phyloP scores from a whole-genome alignment of 441 rosid genomes.

The Gossypium aridum region DNA sequence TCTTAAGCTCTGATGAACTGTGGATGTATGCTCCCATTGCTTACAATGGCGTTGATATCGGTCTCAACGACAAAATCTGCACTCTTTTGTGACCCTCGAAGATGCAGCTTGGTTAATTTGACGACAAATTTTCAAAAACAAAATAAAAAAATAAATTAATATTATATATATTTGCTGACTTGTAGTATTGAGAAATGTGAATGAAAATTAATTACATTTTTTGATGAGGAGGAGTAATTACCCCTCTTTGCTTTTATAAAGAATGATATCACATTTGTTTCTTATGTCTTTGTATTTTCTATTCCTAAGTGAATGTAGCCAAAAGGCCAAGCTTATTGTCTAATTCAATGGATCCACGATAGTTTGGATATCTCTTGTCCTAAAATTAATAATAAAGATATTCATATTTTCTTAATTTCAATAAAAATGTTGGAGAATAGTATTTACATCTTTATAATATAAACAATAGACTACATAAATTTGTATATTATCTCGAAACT shows the following conservation, averaged over 20 bases:
- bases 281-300: background rate
- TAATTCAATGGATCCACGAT: background rate
- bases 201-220: background rate
- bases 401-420: background rate
- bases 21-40: constrained; percentile 96
- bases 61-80: constrained; percentile 58
- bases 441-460: background rate
- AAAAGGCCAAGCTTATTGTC: background rate
- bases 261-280: background rate
- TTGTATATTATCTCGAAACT: too few relatives aligned
- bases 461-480: background rate
- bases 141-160: background rate
- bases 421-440: background rate
- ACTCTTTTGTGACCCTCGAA: constrained; percentile 29
- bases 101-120: background rate
- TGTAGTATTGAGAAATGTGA: background rate
- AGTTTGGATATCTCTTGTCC: background rate
- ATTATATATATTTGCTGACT: background rate
- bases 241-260: background rate
- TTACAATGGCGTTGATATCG: constrained; percentile 74
- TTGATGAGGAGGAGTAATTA: background rate
- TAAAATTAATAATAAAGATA: background rate
- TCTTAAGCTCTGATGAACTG: constrained; percentile 85
- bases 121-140: background rate
- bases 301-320: background rate